These are phyloP conservation scores for Apiospora pterosperma DNA, from an alignment of 2,329 filamentous ascomycete species.

Conservation along the genomic window DNA sequence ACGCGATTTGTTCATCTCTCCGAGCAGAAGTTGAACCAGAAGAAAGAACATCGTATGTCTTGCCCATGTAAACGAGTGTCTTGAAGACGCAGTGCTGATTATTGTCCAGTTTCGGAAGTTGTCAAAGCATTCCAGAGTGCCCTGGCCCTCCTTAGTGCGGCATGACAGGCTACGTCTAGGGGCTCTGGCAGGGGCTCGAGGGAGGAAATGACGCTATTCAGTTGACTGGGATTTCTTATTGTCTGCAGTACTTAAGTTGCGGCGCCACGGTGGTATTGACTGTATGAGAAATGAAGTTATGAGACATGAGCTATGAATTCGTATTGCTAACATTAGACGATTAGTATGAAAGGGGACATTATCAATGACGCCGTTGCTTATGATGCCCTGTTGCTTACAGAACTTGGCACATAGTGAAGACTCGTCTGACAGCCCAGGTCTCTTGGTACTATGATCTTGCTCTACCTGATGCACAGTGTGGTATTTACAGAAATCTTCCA, in stretches of 20 bases:
- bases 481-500: not conserved
- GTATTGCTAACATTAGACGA: not conserved
- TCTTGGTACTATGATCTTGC: not conserved
- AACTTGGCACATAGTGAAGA: not conserved
- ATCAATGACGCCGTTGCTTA: not conserved
- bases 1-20: slow-evolving; percentile 71
- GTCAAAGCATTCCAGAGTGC: slow-evolving; percentile 62
- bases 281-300: not conserved
- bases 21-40: slow-evolving; percentile 68
- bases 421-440: not conserved
- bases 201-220: not conserved
- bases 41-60: slow-evolving; percentile 74
- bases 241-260: not conserved
- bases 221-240: not conserved
- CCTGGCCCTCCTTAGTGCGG: slow-evolving; percentile 44
- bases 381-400: not conserved
- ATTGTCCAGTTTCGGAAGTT: slow-evolving; percentile 47
- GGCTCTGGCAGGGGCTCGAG: not conserved
- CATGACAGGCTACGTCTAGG: not conserved
- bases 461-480: not conserved
- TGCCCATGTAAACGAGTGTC: slow-evolving; percentile 13
- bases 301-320: not conserved
- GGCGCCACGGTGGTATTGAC: not conserved
- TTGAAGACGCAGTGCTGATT: slow-evolving; percentile 14
- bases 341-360: not conserved